Conservation (phyloP, 345 rosid species). For the Euphorbia peplus region DNA sequence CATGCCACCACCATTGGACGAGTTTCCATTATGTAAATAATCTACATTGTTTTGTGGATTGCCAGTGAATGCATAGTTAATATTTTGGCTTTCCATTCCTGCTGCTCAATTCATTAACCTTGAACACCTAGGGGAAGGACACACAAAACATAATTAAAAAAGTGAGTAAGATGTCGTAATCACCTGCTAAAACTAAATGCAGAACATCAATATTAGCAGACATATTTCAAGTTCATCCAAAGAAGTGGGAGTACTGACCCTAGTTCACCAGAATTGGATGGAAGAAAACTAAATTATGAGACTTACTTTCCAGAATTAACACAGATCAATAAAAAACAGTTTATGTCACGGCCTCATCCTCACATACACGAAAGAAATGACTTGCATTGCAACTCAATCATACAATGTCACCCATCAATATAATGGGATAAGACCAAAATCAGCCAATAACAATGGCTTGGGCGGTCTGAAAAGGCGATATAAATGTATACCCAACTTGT, state of each 20-base stretch:
- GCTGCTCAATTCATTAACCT: conserved; percentile 19
- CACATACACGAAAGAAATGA: not conserved
- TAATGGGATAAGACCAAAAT: not conserved
- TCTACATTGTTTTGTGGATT: conserved; percentile 15
- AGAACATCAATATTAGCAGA: not conserved
- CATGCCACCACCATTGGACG: conserved; percentile 29
- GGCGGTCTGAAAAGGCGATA: not conserved
- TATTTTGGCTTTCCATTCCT: conserved; percentile 17
- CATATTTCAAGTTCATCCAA: not conserved
- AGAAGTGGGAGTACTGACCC: not conserved
- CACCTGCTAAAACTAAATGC: not conserved
- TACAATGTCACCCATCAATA: not conserved
- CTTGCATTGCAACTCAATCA: not conserved
- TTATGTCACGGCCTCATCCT: not conserved
- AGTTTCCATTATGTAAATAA: conserved; percentile 21
- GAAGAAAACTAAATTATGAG: conserved; percentile 5
- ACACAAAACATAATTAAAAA: not conserved
- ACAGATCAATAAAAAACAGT: not conserved
- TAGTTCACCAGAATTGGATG: not conserved
- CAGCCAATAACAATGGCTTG: not conserved
- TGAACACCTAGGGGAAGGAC: conserved; percentile 12
- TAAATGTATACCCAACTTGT: not conserved
- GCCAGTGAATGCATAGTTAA: conserved; percentile 2
- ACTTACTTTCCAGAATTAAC: conserved; percentile 6
- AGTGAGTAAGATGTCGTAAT: not conserved